Percentiles rank a stretch among this genome's conserved stretches.
Evolutionary conservation across 257 asterid species (phyloP).

Genomic region (Gentiana straminea): DNA sequence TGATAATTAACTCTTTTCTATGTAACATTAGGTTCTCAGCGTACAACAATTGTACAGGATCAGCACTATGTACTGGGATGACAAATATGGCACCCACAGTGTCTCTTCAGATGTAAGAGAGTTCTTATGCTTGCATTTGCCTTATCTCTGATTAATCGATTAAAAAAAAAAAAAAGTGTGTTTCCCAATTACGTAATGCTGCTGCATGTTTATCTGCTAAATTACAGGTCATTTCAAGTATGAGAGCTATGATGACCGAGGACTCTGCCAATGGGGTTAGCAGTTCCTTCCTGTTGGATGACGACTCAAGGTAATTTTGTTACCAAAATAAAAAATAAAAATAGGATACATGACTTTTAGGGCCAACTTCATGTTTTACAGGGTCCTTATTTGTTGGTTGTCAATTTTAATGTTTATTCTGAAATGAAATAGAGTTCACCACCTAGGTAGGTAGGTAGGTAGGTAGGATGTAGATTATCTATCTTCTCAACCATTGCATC

Average conservation of each 20-base stretch:
- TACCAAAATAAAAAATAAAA: no score
- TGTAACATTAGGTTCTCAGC: slow-evolving; percentile 67
- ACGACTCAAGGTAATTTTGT: slow-evolving; percentile 61
- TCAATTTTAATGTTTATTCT: neutral
- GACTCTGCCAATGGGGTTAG: slow-evolving; percentile 73
- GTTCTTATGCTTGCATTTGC: slow-evolving; percentile 14
- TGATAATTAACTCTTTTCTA: neutral
- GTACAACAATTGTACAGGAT: slow-evolving; percentile 91
- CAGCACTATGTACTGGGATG: slow-evolving; percentile 99
- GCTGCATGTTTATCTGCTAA: slow-evolving; percentile 2
- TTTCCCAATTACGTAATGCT: neutral
- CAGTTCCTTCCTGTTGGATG: slow-evolving; percentile 81
- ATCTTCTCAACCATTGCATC: no score
- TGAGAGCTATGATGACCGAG: slow-evolving; percentile 74
- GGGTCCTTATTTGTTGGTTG: neutral
- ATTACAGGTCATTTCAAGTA: slow-evolving; percentile 62
- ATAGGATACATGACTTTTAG: neutral
- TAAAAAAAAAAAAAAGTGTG: neutral
- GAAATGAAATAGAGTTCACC: neutral
- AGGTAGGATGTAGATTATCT: no score
- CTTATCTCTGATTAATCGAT: neutral
- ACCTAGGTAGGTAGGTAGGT: no score
- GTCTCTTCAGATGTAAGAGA: slow-evolving; percentile 86
- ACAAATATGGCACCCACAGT: slow-evolving; percentile 94
- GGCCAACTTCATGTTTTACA: neutral